Evolutionary conservation across 192 early-diverging fungal species (phyloP).

Genomic region (Linnemannia hyalina): DNA sequence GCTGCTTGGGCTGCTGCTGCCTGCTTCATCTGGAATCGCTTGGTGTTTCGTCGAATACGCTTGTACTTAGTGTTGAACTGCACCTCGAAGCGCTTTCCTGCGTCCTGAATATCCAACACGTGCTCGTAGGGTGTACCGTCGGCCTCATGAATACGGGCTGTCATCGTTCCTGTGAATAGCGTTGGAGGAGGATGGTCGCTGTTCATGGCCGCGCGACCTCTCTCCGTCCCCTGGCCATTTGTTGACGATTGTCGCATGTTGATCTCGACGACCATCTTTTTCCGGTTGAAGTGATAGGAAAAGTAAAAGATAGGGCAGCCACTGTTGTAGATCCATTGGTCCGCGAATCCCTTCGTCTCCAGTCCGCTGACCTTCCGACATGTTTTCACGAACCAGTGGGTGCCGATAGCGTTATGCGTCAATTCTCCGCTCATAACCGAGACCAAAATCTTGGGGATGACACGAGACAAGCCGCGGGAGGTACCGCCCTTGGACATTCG

Average conservation of each 20-base stretch:
- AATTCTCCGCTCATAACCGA: constrained; percentile 79
- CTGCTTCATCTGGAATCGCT: constrained; percentile 79
- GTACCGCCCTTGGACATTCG: constrained; percentile 82
- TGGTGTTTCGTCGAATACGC: constrained; percentile 88
- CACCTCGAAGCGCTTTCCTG: constrained; percentile 84
- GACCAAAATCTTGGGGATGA: constrained; percentile 85
- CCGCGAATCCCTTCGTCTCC: constrained; percentile 82
- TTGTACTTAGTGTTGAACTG: constrained; percentile 99
- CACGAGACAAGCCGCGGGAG: constrained; percentile 78
- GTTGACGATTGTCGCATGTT: constrained; percentile 81
- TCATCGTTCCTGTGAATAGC: constrained; percentile 73
- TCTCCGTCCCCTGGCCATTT: constrained; percentile 59
- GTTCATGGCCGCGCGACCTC: constrained; percentile 21
- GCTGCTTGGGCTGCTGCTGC: constrained; percentile 76
- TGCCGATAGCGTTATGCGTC: constrained; percentile 70
- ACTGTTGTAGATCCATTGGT: constrained; percentile 95
- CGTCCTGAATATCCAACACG: constrained; percentile 84
- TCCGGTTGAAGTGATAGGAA: constrained; percentile 90
- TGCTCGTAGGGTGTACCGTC: constrained; percentile 89
- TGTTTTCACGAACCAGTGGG: constrained; percentile 79
- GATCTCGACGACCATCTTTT: constrained; percentile 97
- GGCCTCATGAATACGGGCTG: constrained; percentile 83
- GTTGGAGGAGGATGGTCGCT: constrained; percentile 39
- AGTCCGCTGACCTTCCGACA: constrained; percentile 91
- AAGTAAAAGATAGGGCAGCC: constrained; percentile 93